Evolutionary conservation across 2,329 filamentous ascomycete genomes (phyloP).

Genomic region (Chaetomium strumarium): DNA sequence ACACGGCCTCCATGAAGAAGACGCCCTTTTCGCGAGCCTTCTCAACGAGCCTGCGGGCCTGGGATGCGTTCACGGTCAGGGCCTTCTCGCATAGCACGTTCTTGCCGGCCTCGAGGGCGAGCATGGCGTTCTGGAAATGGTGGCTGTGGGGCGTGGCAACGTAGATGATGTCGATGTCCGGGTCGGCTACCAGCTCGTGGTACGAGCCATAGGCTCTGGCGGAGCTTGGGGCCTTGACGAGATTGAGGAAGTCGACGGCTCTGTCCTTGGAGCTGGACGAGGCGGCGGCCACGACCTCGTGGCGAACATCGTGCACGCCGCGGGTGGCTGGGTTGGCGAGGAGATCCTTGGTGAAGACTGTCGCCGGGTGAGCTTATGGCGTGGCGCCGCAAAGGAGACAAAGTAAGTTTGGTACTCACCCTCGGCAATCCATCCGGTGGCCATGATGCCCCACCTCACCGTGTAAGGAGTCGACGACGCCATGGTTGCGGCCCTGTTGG

Average conservation of each 20-base stretch:
- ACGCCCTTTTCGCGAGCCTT: conserved; percentile 66
- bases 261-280: conserved; percentile 67
- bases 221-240: conserved; percentile 60
- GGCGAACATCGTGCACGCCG: conserved; percentile 64
- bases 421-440: conserved; percentile 54
- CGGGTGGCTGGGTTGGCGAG: conserved; percentile 66
- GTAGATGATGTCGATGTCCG: conserved; percentile 79
- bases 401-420: conserved; percentile 35
- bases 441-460: conserved; percentile 55
- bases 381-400: not conserved
- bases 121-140: conserved; percentile 85
- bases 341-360: conserved; percentile 70
- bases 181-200: conserved; percentile 70
- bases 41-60: conserved; percentile 65
- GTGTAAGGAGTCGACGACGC: conserved; percentile 38
- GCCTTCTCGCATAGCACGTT: conserved; percentile 88
- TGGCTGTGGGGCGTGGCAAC: conserved; percentile 87
- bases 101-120: conserved; percentile 79
- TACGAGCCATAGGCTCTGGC: conserved; percentile 76
- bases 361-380: conserved; percentile 3
- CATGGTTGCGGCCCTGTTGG: conserved; percentile 16
- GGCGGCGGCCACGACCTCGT: conserved; percentile 72
- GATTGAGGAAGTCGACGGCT: conserved; percentile 66
- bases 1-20: conserved; percentile 82
- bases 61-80: conserved; percentile 75